Percentiles rank a stretch among this genome's conserved stretches.
Evolutionary conservation across 2,329 filamentous ascomycete genomes (phyloP).

Genomic region (Helicocarpus griseus): DNA sequence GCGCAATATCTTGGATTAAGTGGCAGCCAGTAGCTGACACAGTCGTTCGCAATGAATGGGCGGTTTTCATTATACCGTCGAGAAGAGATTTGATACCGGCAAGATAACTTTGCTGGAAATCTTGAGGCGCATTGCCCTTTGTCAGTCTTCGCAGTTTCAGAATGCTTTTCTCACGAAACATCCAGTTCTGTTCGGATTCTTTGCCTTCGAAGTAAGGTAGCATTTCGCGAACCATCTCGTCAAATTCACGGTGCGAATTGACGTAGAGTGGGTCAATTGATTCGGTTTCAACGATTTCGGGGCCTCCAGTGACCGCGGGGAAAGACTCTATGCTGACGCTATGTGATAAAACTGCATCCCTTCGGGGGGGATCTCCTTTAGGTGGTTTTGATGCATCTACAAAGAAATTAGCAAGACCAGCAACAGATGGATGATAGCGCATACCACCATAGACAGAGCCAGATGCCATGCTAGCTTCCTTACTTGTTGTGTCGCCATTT

Average conservation of each 20-base stretch:
- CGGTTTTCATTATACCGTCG: conserved; percentile 80
- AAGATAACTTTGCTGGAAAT: conserved; percentile 64
- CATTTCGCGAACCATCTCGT: conserved; percentile 79
- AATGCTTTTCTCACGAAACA: conserved; percentile 72
- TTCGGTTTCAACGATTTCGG: conserved; percentile 47
- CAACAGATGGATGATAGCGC: neutral
- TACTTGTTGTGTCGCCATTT: conserved; percentile 10
- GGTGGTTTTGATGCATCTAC: neutral
- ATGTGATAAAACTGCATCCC: conserved; percentile 8
- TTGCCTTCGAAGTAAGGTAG: conserved; percentile 70
- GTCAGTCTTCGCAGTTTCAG: conserved; percentile 66
- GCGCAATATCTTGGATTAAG: conserved; percentile 75
- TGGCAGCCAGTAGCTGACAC: conserved; percentile 78
- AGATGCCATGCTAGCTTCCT: conserved; percentile 2
- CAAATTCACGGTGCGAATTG: conserved; percentile 76
- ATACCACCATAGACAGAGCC: conserved; percentile 3
- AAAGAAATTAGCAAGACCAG: neutral
- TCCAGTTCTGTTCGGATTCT: conserved; percentile 87
- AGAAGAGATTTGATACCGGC: conserved; percentile 61
- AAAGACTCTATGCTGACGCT: conserved; percentile 11
- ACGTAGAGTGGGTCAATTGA: conserved; percentile 72
- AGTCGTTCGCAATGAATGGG: conserved; percentile 77
- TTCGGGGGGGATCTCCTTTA: conserved; percentile 8
- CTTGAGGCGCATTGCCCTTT: conserved; percentile 71
- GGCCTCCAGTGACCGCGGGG: conserved; percentile 2